phyloP scores from a whole-genome alignment of 371 early-diverging fungal genomes.

The Actinomortierella ambigua region DNA sequence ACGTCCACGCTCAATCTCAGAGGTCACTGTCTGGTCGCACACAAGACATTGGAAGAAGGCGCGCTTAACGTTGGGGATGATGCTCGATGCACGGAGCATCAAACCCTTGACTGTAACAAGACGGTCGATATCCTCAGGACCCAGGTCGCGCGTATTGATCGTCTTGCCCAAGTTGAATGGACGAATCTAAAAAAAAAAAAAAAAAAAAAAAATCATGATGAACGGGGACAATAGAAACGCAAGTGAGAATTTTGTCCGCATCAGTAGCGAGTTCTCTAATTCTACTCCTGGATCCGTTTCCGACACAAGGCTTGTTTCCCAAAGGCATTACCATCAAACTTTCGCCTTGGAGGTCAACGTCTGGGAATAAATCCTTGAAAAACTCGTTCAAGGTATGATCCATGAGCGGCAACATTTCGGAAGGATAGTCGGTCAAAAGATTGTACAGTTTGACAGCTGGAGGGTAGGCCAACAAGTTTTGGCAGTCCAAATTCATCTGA shows the following conservation, averaged over 20 bases:
- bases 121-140: conserved; percentile 98
- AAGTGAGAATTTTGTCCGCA: background rate
- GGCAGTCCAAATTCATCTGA: conserved; percentile 90
- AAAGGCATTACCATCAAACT: conserved; percentile 50
- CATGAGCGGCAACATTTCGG: conserved; percentile 97
- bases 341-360: conserved; percentile 57
- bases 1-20: conserved; percentile 90
- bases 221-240: background rate
- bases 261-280: background rate
- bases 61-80: conserved; percentile 95
- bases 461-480: conserved; percentile 77
- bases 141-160: conserved; percentile 94
- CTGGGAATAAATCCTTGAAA: conserved; percentile 75
- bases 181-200: conserved; percentile 68
- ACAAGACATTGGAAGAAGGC: conserved; percentile 92
- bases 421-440: conserved; percentile 95
- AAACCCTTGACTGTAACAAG: conserved; percentile 97
- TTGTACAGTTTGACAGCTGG: conserved; percentile 73
- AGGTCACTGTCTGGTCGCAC: conserved; percentile 84
- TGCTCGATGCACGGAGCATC: conserved; percentile 89
- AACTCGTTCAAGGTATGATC: conserved; percentile 89
- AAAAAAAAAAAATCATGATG: background rate
- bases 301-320: too few species aligned
- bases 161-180: conserved; percentile 86
- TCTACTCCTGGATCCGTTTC: too few species aligned